A percentile compares a stretch with the other conserved stretches of the same genome.
phyloP scores from a whole-genome alignment of 148 eudicot species.

The Vaccinium corymbosum region DNA sequence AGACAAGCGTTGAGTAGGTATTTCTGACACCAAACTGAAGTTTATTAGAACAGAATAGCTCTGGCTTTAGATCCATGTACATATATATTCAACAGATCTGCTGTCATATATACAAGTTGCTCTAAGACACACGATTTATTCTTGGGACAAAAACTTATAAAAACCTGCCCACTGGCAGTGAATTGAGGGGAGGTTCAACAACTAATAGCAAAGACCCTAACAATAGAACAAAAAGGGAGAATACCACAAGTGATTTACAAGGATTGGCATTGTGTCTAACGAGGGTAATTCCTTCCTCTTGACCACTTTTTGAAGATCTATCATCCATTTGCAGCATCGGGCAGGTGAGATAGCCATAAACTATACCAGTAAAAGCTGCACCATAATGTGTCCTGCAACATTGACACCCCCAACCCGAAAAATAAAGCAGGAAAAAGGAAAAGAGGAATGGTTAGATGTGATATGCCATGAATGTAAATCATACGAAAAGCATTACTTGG shows the following conservation, averaged over 20 bases:
- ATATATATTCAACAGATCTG: background rate
- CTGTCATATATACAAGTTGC: conserved; percentile 1
- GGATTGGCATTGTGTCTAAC: conserved; percentile 42
- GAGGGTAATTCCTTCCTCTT: conserved; percentile 53
- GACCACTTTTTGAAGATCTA: conserved; percentile 32
- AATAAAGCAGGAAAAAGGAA: background rate
- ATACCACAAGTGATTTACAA: conserved; percentile 56
- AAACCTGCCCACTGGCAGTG: background rate
- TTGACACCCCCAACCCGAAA: background rate
- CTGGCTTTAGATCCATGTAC: background rate
- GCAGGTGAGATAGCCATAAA: conserved; percentile 54
- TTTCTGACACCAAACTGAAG: background rate
- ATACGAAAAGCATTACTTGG: background rate
- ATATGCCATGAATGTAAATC: background rate
- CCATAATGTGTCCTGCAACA: conserved; percentile 62
- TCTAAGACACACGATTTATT: background rate
- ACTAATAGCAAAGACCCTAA: conserved; percentile 41
- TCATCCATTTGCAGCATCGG: conserved; percentile 50
- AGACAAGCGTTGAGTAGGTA: background rate
- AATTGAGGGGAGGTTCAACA: conserved; percentile 40
- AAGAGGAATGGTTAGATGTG: background rate
- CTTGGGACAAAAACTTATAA: background rate
- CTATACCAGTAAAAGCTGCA: conserved; percentile 59
- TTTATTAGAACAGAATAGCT: background rate
- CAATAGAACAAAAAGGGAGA: conserved; percentile 43